Conservation (phyloP, 192 early-diverging fungal genomes). For the Haplosporangium gracile region DNA sequence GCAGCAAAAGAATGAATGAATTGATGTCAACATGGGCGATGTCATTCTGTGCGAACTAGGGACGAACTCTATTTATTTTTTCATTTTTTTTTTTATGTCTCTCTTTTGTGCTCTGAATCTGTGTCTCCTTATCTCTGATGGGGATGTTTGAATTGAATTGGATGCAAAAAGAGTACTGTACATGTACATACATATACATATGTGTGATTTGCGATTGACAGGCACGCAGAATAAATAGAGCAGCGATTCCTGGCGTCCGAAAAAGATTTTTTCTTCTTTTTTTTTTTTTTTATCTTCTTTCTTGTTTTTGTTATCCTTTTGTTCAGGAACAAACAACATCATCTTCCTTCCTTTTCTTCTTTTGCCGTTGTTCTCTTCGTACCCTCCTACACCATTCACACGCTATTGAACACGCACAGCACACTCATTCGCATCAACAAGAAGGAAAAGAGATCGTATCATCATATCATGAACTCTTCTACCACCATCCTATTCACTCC, state of each 20-base stretch:
- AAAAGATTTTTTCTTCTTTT: background rate
- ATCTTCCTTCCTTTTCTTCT: background rate
- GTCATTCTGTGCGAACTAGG: background rate
- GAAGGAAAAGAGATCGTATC: too few relatives aligned
- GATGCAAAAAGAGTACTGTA: too few relatives aligned
- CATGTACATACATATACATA: too few relatives aligned
- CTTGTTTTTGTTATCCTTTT: constrained; percentile 6
- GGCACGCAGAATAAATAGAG: background rate
- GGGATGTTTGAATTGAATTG: background rate
- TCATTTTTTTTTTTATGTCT: background rate
- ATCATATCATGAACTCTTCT: background rate
- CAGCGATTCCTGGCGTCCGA: background rate
- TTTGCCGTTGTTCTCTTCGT: background rate
- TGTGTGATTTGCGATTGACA: background rate
- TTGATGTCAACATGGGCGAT: background rate
- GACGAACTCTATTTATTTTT: constrained; percentile 4
- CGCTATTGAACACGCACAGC: background rate
- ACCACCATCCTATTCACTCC: background rate
- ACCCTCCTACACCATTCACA: background rate
- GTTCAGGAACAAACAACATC: constrained; percentile 1
- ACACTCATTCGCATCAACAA: background rate
- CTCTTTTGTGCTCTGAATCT: background rate
- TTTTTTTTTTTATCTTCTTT: background rate
- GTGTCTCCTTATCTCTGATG: background rate
- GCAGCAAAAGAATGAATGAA: background rate